Conservation (phyloP, 768 basidiomycete genomes). For the Xerocomellus chrysenteron region DNA sequence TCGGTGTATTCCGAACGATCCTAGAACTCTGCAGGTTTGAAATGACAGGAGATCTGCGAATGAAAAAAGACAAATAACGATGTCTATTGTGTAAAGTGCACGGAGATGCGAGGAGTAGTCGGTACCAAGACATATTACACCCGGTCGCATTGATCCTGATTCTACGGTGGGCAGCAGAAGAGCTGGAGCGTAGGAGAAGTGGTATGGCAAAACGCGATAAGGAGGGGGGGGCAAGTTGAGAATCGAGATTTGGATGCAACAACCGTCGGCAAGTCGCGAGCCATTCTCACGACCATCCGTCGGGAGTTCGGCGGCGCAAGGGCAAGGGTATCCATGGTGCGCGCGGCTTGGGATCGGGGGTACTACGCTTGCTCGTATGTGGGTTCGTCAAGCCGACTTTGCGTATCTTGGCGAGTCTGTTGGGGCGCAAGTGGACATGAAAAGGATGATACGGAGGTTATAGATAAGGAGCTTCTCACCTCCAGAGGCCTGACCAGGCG, state of each 20-base stretch:
- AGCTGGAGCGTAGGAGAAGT: not conserved
- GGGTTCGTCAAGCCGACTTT: conserved; percentile 42
- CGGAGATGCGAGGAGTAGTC: conserved; percentile 14
- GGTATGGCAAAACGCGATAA: conserved; percentile 11
- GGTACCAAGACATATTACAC: conserved; percentile 1
- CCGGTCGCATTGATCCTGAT: conserved; percentile 19
- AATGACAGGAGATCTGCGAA: conserved; percentile 10
- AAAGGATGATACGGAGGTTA: conserved; percentile 8
- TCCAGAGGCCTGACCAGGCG: conserved; percentile 66
- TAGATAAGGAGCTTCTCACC: conserved; percentile 33
- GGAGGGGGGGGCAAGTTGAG: not conserved
- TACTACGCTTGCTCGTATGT: conserved; percentile 13
- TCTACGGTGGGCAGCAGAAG: conserved; percentile 5
- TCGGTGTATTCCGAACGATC: conserved; percentile 3
- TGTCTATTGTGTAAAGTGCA: conserved; percentile 13
- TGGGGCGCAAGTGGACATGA: conserved; percentile 1
- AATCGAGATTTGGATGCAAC: not conserved
- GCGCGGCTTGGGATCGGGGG: conserved; percentile 15
- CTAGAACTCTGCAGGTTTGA: not conserved
- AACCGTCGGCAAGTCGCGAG: conserved; percentile 6
- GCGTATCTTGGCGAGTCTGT: conserved; percentile 45
- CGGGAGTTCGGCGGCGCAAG: conserved; percentile 38
- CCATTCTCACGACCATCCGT: conserved; percentile 39
- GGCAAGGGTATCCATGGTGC: conserved; percentile 40
- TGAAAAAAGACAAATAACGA: not conserved